These are phyloP conservation scores for Colletotrichum sp. DNA, from an alignment of 2,329 filamentous ascomycete species.

Conservation along the genomic window DNA sequence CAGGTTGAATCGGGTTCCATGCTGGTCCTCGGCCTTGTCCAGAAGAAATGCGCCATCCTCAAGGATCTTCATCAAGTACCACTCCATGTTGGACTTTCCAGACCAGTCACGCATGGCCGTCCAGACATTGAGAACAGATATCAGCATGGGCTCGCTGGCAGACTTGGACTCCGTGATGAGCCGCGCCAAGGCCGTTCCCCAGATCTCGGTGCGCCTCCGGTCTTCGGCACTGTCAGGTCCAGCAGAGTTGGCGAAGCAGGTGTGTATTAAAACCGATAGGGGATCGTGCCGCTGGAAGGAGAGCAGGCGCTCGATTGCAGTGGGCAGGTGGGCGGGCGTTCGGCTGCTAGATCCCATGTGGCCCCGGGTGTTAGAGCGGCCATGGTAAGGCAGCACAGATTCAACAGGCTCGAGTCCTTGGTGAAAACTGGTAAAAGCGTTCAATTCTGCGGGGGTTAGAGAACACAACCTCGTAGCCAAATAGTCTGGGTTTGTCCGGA, in stretches of 20 bases:
- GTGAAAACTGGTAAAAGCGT: slow-evolving; percentile 78
- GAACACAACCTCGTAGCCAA: slow-evolving; percentile 81
- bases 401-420: slow-evolving; percentile 82
- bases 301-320: slow-evolving; percentile 80
- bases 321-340: slow-evolving; percentile 48
- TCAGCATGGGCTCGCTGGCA: slow-evolving; percentile 80
- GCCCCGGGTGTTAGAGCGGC: slow-evolving; percentile 51
- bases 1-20: slow-evolving; percentile 73
- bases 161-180: slow-evolving; percentile 80
- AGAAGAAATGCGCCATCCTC: slow-evolving; percentile 92
- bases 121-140: slow-evolving; percentile 87
- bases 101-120: slow-evolving; percentile 88
- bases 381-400: slow-evolving; percentile 78
- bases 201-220: slow-evolving; percentile 78
- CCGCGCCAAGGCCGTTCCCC: slow-evolving; percentile 86
- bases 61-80: slow-evolving; percentile 93
- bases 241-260: slow-evolving; percentile 86
- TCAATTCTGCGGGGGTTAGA: slow-evolving; percentile 77
- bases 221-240: slow-evolving; percentile 84
- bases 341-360: slow-evolving; percentile 39
- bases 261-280: slow-evolving; percentile 83
- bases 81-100: slow-evolving; percentile 86
- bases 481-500: slow-evolving; percentile 88
- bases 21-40: slow-evolving; percentile 82
- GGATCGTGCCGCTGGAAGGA: slow-evolving; percentile 91